Evolutionary conservation across 2,329 filamentous ascomycete species (phyloP).

Genomic region (Alternaria sp.): DNA sequence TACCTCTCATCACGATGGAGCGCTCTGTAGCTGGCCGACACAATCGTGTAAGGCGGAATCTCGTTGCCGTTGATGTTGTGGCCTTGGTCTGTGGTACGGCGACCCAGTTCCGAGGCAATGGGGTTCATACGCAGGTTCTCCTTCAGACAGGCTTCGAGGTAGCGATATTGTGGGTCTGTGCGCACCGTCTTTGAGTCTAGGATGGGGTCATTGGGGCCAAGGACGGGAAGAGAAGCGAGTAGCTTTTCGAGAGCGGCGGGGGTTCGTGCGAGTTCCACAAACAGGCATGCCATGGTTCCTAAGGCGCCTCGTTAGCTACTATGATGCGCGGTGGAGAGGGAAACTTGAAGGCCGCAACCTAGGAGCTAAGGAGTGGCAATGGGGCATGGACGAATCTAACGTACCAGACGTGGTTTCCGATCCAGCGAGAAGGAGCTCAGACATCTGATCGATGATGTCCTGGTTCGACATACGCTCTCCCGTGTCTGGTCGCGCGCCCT

Average conservation of each 20-base stretch:
- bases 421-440: neutral
- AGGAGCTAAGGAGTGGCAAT: neutral
- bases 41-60: neutral
- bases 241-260: neutral
- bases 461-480: constrained; percentile 2
- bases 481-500: constrained; percentile 2
- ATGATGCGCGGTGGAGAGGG: neutral
- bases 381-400: neutral
- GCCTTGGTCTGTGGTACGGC: neutral
- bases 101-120: neutral
- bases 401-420: constrained; percentile 1
- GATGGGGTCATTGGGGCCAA: neutral
- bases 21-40: neutral
- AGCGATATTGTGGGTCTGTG: neutral
- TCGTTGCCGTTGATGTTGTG: neutral
- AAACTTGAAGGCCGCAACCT: neutral
- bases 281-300: constrained; percentile 2
- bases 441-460: constrained; percentile 2
- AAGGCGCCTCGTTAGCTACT: neutral
- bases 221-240: neutral
- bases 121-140: neutral
- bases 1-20: neutral
- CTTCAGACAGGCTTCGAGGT: neutral
- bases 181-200: neutral
- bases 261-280: neutral